A percentile compares a stretch with the other conserved stretches of the same genome.
Evolutionary conservation across 2,329 filamentous ascomycete genomes (phyloP).

Genomic region (Capronia coronata): DNA sequence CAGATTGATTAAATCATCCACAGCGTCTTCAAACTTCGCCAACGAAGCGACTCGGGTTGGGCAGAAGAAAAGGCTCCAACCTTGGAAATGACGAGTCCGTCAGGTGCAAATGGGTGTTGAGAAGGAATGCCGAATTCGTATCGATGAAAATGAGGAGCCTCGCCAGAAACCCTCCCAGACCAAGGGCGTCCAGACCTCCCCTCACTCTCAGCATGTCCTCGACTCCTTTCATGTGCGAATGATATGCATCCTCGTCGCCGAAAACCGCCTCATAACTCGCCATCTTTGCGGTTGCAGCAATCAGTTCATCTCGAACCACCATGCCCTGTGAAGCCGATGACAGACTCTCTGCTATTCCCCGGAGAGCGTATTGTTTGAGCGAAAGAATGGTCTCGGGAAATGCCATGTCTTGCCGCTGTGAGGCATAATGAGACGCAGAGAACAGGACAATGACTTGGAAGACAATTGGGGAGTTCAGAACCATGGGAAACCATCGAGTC

Average conservation of each 20-base stretch:
- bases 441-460: slow-evolving; percentile 41
- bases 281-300: slow-evolving; percentile 48
- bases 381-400: slow-evolving; percentile 34
- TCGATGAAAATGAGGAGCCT: slow-evolving; percentile 48
- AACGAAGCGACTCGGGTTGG: slow-evolving; percentile 18
- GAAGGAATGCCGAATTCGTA: slow-evolving; percentile 36
- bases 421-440: slow-evolving; percentile 39
- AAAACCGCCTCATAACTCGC: slow-evolving; percentile 50
- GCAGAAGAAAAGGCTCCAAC: slow-evolving; percentile 12
- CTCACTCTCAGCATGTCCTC: slow-evolving; percentile 40
- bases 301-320: slow-evolving; percentile 35
- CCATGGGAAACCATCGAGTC: slow-evolving; percentile 38
- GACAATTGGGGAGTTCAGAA: slow-evolving; percentile 37
- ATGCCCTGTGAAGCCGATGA: neutral
- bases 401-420: slow-evolving; percentile 25
- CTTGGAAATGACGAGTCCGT: slow-evolving; percentile 12
- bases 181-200: slow-evolving; percentile 41
- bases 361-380: slow-evolving; percentile 42
- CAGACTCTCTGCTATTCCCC: slow-evolving; percentile 3
- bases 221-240: slow-evolving; percentile 46
- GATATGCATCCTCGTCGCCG: slow-evolving; percentile 39
- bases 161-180: slow-evolving; percentile 43
- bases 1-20: too few relatives aligned
- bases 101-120: slow-evolving; percentile 19
- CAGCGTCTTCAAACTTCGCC: too few relatives aligned